Evolutionary conservation across 805 yeast genomes (phyloP).

Genomic region (Sugiyamaella lignohabitans): DNA sequence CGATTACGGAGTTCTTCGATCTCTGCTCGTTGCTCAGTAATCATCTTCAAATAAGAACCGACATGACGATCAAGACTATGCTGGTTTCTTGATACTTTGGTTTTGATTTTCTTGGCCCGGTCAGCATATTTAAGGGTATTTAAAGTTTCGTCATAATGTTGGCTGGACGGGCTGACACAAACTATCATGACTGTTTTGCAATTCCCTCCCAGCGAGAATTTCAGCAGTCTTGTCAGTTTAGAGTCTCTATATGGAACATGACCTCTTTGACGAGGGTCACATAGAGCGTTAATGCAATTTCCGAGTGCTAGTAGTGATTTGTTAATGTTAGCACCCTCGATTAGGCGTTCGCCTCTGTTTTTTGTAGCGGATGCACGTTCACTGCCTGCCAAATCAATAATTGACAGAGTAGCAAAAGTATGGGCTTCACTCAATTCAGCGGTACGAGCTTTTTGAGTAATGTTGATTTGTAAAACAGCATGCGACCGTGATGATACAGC

Average conservation of each 20-base stretch:
- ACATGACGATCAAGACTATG: conserved; percentile 76
- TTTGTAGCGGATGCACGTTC: conserved; percentile 89
- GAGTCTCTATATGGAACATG: conserved; percentile 92
- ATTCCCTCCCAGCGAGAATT: conserved; percentile 88
- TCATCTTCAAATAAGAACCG: conserved; percentile 76
- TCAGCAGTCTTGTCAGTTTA: conserved; percentile 76
- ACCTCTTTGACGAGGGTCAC: conserved; percentile 57
- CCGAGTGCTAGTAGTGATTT: conserved; percentile 84
- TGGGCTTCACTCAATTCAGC: conserved; percentile 62
- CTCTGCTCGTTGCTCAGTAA: conserved; percentile 70
- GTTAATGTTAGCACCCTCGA: conserved; percentile 93
- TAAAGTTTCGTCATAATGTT: conserved; percentile 87
- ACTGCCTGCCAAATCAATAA: conserved; percentile 91
- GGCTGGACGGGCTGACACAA: conserved; percentile 80
- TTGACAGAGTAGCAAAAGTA: conserved; percentile 71
- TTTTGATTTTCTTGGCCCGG: conserved; percentile 84
- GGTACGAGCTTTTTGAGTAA: conserved; percentile 52
- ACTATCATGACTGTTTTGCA: conserved; percentile 96
- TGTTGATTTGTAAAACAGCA: conserved; percentile 80
- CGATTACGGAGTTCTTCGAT: conserved; percentile 60
- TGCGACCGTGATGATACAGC: conserved; percentile 88
- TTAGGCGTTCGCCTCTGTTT: conserved; percentile 72
- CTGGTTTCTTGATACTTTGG: conserved; percentile 66
- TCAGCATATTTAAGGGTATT: conserved; percentile 89
- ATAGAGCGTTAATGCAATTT: conserved; percentile 86